These are phyloP conservation scores for Dipodascopsis uninucleata DNA, from an alignment of 805 yeast species.

Conservation along the genomic window DNA sequence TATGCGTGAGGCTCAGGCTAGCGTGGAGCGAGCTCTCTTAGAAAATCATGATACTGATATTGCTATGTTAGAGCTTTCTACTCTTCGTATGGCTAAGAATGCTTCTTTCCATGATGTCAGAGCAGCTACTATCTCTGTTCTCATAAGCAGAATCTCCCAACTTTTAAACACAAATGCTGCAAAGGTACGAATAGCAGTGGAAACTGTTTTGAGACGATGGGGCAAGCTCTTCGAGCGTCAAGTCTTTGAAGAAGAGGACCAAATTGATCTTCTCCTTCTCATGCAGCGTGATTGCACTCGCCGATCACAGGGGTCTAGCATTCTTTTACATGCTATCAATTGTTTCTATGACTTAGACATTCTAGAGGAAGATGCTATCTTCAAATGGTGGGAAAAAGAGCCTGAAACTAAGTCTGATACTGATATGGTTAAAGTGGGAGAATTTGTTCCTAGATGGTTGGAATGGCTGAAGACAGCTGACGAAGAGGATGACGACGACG, in stretches of 20 bases:
- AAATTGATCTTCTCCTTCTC: constrained; percentile 58
- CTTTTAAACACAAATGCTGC: constrained; percentile 74
- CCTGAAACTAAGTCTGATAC: constrained; percentile 42
- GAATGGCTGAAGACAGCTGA: constrained; percentile 85
- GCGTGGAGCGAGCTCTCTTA: constrained; percentile 86
- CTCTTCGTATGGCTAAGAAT: constrained; percentile 95
- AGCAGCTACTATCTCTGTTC: constrained; percentile 69
- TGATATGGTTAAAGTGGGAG: constrained; percentile 46
- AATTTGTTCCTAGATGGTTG: constrained; percentile 66
- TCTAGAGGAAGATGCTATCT: constrained; percentile 73
- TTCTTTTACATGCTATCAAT: constrained; percentile 49
- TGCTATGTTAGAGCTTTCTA: constrained; percentile 86
- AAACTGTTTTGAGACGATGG: constrained; percentile 77
- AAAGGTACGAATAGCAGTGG: constrained; percentile 69
- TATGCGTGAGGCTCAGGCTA: constrained; percentile 76
- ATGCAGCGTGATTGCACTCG: constrained; percentile 48
- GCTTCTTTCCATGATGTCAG: constrained; percentile 93
- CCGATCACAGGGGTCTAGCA: constrained; percentile 43
- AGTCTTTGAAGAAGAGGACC: constrained; percentile 76
- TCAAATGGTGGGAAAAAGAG: constrained; percentile 72
- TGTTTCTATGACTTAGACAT: constrained; percentile 78
- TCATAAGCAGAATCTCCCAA: constrained; percentile 65
- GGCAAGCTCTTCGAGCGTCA: constrained; percentile 76
- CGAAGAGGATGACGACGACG: constrained; percentile 58
- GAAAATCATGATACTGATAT: constrained; percentile 91